Conservation (phyloP, 1,139 yeast genomes). For the Yamadazyma siamensis region DNA sequence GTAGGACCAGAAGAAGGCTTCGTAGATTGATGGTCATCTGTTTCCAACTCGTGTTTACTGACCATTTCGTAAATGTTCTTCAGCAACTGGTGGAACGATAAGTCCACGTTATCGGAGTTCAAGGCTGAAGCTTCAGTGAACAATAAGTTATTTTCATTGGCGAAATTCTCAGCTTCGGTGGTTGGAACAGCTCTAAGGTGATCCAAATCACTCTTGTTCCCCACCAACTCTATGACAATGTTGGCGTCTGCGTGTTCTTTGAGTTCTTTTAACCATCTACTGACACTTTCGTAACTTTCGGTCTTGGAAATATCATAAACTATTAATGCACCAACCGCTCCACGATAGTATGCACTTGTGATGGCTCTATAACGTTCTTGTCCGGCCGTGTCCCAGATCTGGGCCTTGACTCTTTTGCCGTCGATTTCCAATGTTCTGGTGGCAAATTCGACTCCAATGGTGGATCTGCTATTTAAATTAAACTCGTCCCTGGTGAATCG, state of each 20-base stretch:
- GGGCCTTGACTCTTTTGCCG: constrained; percentile 94
- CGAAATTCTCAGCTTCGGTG: constrained; percentile 94
- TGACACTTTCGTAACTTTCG: constrained; percentile 87
- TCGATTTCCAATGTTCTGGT: constrained; percentile 94
- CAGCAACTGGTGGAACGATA: constrained; percentile 87
- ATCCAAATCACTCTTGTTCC: constrained; percentile 82
- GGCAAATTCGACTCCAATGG: constrained; percentile 98
- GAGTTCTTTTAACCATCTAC: constrained; percentile 93
- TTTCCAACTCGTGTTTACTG: constrained; percentile 80
- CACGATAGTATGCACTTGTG: constrained; percentile 95
- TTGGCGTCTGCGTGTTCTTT: constrained; percentile 97
- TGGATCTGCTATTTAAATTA: constrained; percentile 88
- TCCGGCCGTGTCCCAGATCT: constrained; percentile 99
- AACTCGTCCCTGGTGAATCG: constrained; percentile 95
- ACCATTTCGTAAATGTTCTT: constrained; percentile 93
- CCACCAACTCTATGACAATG: constrained; percentile 93
- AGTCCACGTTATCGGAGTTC: constrained; percentile 91
- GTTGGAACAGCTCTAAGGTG: constrained; percentile 97
- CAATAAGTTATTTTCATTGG: constrained; percentile 85
- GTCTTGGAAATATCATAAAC: constrained; percentile 95
- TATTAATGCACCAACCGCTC: constrained; percentile 95
- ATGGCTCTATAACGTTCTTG: constrained; percentile 98
- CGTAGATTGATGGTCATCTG: constrained; percentile 40
- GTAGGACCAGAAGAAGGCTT: constrained; percentile 79
- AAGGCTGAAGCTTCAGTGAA: constrained; percentile 98